Percentiles rank a stretch among this genome's conserved stretches.
phyloP scores from a whole-genome alignment of 106 monocot species.

The Dendrobium chrysotoxum region DNA sequence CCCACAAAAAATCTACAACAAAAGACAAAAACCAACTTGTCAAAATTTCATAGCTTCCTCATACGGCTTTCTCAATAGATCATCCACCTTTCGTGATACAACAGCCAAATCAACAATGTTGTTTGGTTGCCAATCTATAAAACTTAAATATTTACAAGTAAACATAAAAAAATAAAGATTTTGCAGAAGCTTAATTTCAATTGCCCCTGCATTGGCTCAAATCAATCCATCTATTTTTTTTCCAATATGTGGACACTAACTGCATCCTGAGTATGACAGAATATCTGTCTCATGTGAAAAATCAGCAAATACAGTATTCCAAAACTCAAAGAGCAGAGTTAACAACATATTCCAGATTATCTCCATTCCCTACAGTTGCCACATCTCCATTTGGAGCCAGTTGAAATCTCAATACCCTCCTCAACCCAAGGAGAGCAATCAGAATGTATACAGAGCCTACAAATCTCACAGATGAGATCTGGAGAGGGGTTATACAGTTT shows the following conservation, averaged over 20 bases:
- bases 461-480: slow-evolving; percentile 48
- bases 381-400: slow-evolving; percentile 50
- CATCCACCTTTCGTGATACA: background rate
- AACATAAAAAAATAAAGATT: background rate
- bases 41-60: background rate
- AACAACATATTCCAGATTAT: slow-evolving; percentile 15
- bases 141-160: slow-evolving; percentile 5
- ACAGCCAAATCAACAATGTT: background rate
- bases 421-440: slow-evolving; percentile 75
- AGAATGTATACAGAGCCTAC: slow-evolving; percentile 47
- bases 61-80: background rate
- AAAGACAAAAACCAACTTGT: background rate
- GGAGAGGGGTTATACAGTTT: slow-evolving; percentile 34
- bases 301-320: background rate
- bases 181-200: background rate
- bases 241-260: background rate
- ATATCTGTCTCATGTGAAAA: background rate
- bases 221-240: background rate
- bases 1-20: background rate
- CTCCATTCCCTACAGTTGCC: slow-evolving; percentile 61
- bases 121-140: background rate
- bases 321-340: background rate
- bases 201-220: background rate
- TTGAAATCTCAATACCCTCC: slow-evolving; percentile 9
- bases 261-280: background rate